phyloP scores from a whole-genome alignment of 768 basidiomycete genomes.

The Cystofilobasidium bisporidii region DNA sequence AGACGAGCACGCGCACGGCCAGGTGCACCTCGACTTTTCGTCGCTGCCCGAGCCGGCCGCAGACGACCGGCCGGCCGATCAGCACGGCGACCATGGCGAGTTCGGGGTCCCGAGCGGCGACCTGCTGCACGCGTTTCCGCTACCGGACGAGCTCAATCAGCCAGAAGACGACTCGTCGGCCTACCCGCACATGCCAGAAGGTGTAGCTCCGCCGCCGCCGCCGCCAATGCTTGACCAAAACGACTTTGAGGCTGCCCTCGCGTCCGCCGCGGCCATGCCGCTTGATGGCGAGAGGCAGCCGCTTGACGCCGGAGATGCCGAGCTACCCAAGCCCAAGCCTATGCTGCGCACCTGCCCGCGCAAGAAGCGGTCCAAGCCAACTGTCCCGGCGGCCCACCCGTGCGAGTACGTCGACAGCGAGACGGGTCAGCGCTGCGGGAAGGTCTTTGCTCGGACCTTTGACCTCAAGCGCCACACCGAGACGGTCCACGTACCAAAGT shows the following conservation, averaged over 20 bases:
- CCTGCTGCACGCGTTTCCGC: neutral
- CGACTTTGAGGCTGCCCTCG: neutral
- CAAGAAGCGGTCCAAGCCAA: neutral
- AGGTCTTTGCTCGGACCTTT: constrained; percentile 8
- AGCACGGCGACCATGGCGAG: neutral
- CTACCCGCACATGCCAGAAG: neutral
- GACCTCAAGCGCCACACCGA: constrained; percentile 16
- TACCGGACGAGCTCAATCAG: neutral
- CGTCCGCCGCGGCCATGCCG: no score
- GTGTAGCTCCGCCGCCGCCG: neutral
- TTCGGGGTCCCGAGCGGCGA: neutral
- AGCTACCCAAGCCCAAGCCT: neutral
- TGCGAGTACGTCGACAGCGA: constrained; percentile 14
- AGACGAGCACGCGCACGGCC: neutral
- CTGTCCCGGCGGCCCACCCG: neutral
- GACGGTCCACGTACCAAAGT: constrained; percentile 6
- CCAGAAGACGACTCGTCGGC: neutral
- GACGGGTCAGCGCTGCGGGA: constrained; percentile 9
- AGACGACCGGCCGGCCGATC: neutral
- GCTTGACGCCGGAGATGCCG: neutral
- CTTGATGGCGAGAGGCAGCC: no score
- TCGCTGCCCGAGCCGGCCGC: neutral
- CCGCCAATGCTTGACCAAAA: neutral
- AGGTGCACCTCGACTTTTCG: neutral
- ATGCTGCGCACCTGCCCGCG: neutral